phyloP scores from a whole-genome alignment of 768 basidiomycete species.

The Macrolepiota albuminosa region DNA sequence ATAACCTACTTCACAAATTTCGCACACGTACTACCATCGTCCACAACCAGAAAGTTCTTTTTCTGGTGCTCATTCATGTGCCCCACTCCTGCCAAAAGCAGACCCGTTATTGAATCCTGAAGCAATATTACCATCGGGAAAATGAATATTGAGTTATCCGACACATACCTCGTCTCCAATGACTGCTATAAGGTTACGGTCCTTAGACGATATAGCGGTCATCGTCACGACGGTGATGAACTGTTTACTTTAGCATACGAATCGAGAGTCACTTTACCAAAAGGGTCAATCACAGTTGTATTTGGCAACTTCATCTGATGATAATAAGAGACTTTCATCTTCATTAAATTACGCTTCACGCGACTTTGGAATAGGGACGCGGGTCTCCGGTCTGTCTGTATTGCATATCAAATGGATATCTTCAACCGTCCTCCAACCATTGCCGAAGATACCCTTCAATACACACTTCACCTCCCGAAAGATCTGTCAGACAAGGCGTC shows the following conservation, averaged over 20 bases:
- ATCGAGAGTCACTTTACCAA: neutral
- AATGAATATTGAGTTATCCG: neutral
- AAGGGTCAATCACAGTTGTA: conserved; percentile 2
- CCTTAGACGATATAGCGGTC: conserved; percentile 52
- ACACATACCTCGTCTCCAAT: conserved; percentile 90
- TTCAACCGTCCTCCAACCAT: conserved; percentile 75
- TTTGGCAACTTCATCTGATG: conserved; percentile 6
- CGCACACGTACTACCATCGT: conserved; percentile 77
- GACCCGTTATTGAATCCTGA: conserved; percentile 95
- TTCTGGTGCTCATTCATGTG: conserved; percentile 86
- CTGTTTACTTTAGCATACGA: neutral
- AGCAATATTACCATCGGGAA: conserved; percentile 10
- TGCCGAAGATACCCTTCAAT: conserved; percentile 82
- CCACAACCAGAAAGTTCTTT: conserved; percentile 98
- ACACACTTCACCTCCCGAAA: conserved; percentile 61
- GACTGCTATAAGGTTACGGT: conserved; percentile 86
- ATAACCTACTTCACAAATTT: neutral
- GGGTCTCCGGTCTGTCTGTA: neutral
- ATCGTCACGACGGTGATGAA: conserved; percentile 1
- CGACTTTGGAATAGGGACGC: neutral
- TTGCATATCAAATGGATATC: conserved; percentile 44
- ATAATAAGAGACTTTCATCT: neutral
- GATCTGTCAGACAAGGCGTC: conserved; percentile 53
- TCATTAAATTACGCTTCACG: neutral
- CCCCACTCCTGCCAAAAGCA: conserved; percentile 92